Conservation (phyloP, 208 protist species). For the Naegleria lovaniensis region DNA sequence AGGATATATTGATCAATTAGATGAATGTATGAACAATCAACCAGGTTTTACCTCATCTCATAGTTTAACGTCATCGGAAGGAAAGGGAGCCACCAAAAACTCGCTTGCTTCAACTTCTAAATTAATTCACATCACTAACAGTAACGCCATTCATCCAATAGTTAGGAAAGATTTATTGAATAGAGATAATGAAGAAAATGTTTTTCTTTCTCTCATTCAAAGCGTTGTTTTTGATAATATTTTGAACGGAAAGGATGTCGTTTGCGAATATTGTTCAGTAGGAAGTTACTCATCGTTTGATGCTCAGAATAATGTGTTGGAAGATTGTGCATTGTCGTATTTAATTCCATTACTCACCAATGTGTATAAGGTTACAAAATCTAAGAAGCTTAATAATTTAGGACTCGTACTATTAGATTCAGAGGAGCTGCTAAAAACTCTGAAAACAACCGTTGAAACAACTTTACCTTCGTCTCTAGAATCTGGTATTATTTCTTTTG, state of each 20-base stretch:
- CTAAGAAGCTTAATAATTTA: not conserved
- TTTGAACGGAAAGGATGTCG: not conserved
- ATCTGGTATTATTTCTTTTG: not conserved
- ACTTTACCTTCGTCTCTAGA: not conserved
- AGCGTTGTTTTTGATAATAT: not conserved
- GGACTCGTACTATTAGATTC: not conserved
- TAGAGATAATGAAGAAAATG: not conserved
- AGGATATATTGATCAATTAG: not conserved
- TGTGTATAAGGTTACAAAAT: not conserved
- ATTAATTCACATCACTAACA: not conserved
- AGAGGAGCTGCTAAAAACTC: not conserved
- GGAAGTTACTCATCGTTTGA: not conserved
- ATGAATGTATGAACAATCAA: not conserved
- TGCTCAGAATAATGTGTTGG: not conserved
- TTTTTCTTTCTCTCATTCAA: not conserved
- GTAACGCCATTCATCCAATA: not conserved
- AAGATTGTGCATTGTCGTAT: not conserved
- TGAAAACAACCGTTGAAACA: not conserved
- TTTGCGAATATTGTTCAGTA: not conserved
- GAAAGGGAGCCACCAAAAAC: not conserved
- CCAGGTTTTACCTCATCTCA: not conserved
- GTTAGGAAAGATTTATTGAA: not conserved
- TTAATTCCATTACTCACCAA: not conserved
- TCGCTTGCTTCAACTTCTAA: not conserved
- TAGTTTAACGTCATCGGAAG: not conserved